Evolutionary conservation across 2,329 filamentous ascomycete genomes (phyloP).

Genomic region (Clonostachys solani): DNA sequence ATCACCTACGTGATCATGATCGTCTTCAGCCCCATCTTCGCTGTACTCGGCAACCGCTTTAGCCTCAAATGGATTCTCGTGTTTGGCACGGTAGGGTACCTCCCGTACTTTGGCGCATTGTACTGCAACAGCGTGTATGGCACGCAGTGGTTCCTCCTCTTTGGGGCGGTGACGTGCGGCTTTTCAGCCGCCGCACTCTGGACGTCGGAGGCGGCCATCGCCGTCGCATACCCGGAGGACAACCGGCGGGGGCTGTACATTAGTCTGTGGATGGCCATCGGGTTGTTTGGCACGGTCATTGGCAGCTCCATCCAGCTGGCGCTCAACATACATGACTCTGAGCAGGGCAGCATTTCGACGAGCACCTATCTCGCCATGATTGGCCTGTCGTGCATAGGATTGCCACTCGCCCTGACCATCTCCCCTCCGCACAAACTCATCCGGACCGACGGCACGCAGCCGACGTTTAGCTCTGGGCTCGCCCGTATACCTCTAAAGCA

Average conservation of each 20-base stretch:
- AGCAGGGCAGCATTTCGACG: slow-evolving; percentile 9
- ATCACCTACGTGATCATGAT: slow-evolving; percentile 41
- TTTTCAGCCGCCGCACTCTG: slow-evolving; percentile 24
- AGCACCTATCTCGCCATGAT: slow-evolving; percentile 29
- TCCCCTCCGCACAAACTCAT: slow-evolving; percentile 40
- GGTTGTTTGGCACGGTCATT: slow-evolving; percentile 21
- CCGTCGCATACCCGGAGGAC: slow-evolving; percentile 15
- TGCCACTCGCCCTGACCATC: slow-evolving; percentile 36
- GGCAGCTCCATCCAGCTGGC: slow-evolving; percentile 41
- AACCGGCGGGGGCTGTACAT: slow-evolving; percentile 4
- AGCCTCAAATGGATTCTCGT: slow-evolving; percentile 24
- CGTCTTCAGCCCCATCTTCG: slow-evolving; percentile 27
- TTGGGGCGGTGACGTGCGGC: slow-evolving; percentile 31
- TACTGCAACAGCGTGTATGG: slow-evolving; percentile 44
- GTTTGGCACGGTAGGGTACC: slow-evolving; percentile 38
- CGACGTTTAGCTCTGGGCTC: not conserved
- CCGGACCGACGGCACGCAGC: slow-evolving; percentile 22
- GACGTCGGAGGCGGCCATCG: slow-evolving; percentile 12
- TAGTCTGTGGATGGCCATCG: slow-evolving; percentile 38
- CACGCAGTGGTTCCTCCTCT: slow-evolving; percentile 28
- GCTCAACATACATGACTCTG: slow-evolving; percentile 32
- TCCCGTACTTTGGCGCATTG: slow-evolving; percentile 36
- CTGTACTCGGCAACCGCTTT: slow-evolving; percentile 3
- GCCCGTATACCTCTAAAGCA: slow-evolving; percentile 1
- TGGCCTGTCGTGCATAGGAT: slow-evolving; percentile 36